Evolutionary conservation across 1,139 yeast genomes (phyloP).

Genomic region (Lodderomyces parapsilosis): DNA sequence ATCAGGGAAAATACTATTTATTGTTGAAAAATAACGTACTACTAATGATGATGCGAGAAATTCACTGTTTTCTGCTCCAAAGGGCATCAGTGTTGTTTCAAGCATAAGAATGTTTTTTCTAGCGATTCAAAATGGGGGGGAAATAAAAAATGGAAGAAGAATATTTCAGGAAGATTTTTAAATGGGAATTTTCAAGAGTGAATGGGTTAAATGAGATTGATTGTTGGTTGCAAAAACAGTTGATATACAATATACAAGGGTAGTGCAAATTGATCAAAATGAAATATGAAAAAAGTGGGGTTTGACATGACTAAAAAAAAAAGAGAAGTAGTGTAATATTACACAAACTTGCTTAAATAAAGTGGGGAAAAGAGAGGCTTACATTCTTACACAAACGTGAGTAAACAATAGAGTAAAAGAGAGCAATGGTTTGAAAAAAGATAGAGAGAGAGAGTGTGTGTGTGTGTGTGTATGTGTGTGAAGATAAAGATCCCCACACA

Average conservation of each 20-base stretch:
- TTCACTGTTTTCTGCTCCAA: too few relatives aligned
- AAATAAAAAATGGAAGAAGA: background rate
- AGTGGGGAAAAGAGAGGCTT: slow-evolving; percentile 2
- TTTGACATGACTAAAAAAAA: background rate
- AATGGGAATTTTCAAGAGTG: background rate
- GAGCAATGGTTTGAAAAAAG: too few relatives aligned
- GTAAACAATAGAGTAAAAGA: too few relatives aligned
- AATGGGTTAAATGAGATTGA: background rate
- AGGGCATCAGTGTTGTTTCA: background rate
- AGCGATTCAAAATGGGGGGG: background rate
- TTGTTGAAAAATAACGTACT: background rate
- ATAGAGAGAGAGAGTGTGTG: too few relatives aligned
- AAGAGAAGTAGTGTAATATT: background rate
- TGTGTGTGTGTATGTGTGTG: too few relatives aligned
- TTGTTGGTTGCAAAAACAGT: background rate
- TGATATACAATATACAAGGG: too few relatives aligned
- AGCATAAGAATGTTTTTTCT: background rate
- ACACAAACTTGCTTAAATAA: background rate
- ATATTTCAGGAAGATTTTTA: background rate
- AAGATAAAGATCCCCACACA: too few relatives aligned
- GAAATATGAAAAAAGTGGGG: background rate
- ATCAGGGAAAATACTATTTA: background rate
- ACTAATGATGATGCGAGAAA: background rate
- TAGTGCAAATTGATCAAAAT: background rate
- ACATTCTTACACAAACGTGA: too few relatives aligned